These are phyloP conservation scores for Fraxinus floribunda DNA, from an alignment of 305 asterid genomes.

Conservation along the genomic window DNA sequence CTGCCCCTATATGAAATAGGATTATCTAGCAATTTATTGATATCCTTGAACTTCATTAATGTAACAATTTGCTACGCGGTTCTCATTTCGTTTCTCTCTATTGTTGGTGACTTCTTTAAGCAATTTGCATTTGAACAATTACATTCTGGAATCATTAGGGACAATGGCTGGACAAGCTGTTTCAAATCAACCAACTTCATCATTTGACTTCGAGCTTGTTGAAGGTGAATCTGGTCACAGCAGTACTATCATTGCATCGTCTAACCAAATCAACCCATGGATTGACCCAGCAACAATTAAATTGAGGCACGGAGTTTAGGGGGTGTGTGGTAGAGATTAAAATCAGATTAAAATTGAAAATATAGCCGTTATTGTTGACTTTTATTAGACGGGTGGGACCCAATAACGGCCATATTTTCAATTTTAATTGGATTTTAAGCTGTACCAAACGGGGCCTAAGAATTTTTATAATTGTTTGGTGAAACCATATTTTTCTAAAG, in stretches of 20 bases:
- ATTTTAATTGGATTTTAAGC: too few species aligned
- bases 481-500: not conserved
- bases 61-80: not conserved
- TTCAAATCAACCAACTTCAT: conserved; percentile 38
- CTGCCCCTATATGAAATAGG: not conserved
- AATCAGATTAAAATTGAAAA: too few species aligned
- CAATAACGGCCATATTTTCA: too few species aligned
- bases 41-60: not conserved
- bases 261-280: conserved; percentile 41
- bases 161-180: conserved; percentile 68
- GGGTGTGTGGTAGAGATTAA: too few species aligned
- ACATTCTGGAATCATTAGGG: conserved; percentile 20
- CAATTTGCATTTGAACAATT: conserved; percentile 1
- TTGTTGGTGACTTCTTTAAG: conserved; percentile 11
- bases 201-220: conserved; percentile 73
- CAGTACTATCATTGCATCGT: conserved; percentile 40
- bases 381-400: too few species aligned
- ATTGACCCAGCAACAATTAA: conserved; percentile 51
- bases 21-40: not conserved
- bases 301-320: conserved; percentile 46
- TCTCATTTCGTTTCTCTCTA: conserved; percentile 10
- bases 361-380: too few species aligned
- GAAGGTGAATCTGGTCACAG: conserved; percentile 56
- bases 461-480: not conserved
- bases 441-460: too few species aligned